Evolutionary conservation across 805 yeast species (phyloP).

Genomic region (Hanseniaspora vineae): DNA sequence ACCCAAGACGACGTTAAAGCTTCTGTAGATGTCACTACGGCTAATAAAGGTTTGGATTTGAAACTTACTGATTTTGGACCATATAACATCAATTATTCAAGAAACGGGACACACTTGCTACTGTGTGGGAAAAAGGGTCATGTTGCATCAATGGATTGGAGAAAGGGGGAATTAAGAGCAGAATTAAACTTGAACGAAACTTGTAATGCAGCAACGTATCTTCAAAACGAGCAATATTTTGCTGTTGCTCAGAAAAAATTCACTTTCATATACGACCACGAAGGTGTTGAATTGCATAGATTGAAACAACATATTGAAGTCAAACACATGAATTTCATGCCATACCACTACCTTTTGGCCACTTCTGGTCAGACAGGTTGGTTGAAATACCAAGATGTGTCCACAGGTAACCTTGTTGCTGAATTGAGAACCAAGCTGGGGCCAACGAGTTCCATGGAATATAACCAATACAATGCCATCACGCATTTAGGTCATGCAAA

Average conservation of each 20-base stretch:
- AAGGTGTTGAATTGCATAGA: slow-evolving; percentile 86
- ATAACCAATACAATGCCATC: slow-evolving; percentile 92
- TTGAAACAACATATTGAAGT: slow-evolving; percentile 82
- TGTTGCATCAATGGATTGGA: slow-evolving; percentile 93
- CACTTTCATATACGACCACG: slow-evolving; percentile 80
- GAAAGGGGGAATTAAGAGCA: slow-evolving; percentile 66
- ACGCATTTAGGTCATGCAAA: slow-evolving; percentile 87
- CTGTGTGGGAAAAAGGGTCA: slow-evolving; percentile 90
- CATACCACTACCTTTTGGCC: slow-evolving; percentile 79
- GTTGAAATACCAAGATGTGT: slow-evolving; percentile 86
- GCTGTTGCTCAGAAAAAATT: slow-evolving; percentile 97
- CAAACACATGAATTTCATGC: slow-evolving; percentile 72
- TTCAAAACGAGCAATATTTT: slow-evolving; percentile 85
- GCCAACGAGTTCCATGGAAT: slow-evolving; percentile 77
- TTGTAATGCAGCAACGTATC: slow-evolving; percentile 75
- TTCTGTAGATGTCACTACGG: slow-evolving; percentile 66
- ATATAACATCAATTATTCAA: slow-evolving; percentile 63
- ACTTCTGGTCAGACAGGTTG: slow-evolving; percentile 85
- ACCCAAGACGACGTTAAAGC: slow-evolving; percentile 65
- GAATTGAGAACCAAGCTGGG: slow-evolving; percentile 83
- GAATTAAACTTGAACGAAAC: slow-evolving; percentile 84
- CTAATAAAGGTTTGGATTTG: slow-evolving; percentile 62
- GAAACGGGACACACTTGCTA: slow-evolving; percentile 77
- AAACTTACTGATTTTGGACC: slow-evolving; percentile 76
- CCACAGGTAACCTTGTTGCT: slow-evolving; percentile 77